These are phyloP conservation scores for Pleurostoma richardsiae DNA, from an alignment of 2,329 filamentous ascomycete genomes.

Conservation along the genomic window DNA sequence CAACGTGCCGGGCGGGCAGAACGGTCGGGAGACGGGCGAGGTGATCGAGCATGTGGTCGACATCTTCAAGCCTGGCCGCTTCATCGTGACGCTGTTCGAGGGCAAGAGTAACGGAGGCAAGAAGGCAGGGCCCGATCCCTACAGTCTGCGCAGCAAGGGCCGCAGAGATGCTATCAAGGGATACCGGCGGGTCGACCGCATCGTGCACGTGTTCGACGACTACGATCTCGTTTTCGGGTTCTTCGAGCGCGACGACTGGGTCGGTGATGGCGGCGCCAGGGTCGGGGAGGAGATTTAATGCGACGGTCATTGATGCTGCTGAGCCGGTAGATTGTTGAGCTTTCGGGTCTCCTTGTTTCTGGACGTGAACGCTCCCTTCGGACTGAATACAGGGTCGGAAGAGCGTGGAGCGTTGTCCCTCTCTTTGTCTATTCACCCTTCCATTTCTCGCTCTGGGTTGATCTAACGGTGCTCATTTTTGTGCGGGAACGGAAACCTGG, in stretches of 20 bases:
- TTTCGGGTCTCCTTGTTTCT: not conserved
- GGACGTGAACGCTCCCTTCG: too few relatives aligned
- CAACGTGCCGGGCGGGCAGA: slow-evolving; percentile 87
- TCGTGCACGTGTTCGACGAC: slow-evolving; percentile 95
- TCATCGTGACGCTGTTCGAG: slow-evolving; percentile 95
- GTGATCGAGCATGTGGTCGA: slow-evolving; percentile 89
- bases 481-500: too few relatives aligned
- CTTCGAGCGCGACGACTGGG: slow-evolving; percentile 85
- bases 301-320: too few relatives aligned
- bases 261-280: slow-evolving; percentile 44
- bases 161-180: slow-evolving; percentile 76
- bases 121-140: slow-evolving; percentile 27
- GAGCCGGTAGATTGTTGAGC: not conserved
- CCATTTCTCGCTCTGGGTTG: too few relatives aligned
- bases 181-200: slow-evolving; percentile 86
- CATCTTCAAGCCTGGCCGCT: slow-evolving; percentile 97
- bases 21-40: slow-evolving; percentile 80
- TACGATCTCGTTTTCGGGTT: slow-evolving; percentile 96
- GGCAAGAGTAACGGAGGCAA: slow-evolving; percentile 58
- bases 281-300: slow-evolving; percentile 45
- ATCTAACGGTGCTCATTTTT: too few relatives aligned
- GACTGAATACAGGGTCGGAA: too few relatives aligned
- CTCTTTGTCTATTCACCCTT: too few relatives aligned
- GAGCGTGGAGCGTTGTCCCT: too few relatives aligned
- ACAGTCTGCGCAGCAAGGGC: slow-evolving; percentile 30